phyloP scores from a whole-genome alignment of 2,329 filamentous ascomycete genomes.

The Juglanconis sp. region DNA sequence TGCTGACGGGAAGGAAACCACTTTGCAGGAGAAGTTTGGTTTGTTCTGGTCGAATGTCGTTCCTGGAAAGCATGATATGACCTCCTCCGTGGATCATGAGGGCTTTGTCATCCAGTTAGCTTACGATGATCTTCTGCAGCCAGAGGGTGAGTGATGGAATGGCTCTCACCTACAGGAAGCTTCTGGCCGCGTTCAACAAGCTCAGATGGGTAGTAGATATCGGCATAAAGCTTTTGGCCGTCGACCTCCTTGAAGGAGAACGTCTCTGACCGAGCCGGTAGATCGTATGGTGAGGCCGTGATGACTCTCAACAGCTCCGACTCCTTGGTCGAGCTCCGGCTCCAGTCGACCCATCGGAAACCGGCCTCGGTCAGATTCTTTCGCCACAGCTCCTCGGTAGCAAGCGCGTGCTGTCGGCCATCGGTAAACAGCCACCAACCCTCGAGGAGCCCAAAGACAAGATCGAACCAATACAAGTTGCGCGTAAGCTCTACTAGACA shows the following conservation, averaged over 20 bases:
- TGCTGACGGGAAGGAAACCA: constrained; percentile 42
- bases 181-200: neutral
- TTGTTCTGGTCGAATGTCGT: constrained; percentile 35
- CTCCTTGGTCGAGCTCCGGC: constrained; percentile 22
- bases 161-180: constrained; percentile 14
- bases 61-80: constrained; percentile 35
- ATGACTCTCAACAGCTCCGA: constrained; percentile 26
- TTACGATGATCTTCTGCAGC: too few species aligned
- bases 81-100: constrained; percentile 44
- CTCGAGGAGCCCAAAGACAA: constrained; percentile 32
- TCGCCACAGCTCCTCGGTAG: constrained; percentile 22
- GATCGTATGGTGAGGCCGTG: constrained; percentile 19
- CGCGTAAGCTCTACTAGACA: constrained; percentile 29
- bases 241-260: constrained; percentile 23
- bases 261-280: constrained; percentile 11
- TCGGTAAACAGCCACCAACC: constrained; percentile 35
- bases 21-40: constrained; percentile 32
- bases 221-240: constrained; percentile 24
- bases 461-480: constrained; percentile 27
- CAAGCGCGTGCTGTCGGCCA: constrained; percentile 24
- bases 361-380: constrained; percentile 19
- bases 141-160: too few species aligned
- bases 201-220: constrained; percentile 30
- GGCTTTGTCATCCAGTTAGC: constrained; percentile 18
- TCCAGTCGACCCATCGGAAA: constrained; percentile 26